Base-by-base conservation (phyloP, 1,284 basidiomycete genomes). In the Lentinus polychrous region DNA sequence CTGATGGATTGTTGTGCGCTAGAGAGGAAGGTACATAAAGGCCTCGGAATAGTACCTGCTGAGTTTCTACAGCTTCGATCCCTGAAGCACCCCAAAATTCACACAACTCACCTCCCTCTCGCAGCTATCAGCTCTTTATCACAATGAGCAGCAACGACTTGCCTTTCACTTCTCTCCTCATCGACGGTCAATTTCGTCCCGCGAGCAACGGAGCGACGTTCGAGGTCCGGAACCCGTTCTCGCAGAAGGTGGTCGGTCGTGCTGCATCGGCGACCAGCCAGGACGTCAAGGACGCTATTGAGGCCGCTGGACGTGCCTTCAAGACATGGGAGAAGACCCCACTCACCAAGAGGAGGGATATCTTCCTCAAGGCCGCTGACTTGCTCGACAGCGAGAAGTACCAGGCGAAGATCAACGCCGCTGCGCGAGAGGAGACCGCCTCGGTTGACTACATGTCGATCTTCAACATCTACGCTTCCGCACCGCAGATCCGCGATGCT, bases 201-300 rank as follows among this genome's bases (percentile, higher is more conserved):
- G 63, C 76, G 1, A 70, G 65, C 53, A 60, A 60, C 17, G 64
- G 59, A 3, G 60, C 62, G 6, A 71, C 69, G 1, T 80, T 75
- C 55, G 66, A 74, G 23, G 70, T 79, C 17, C 57, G 57, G 45
- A 77, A 73, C 50, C 71, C 76, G 1, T 64, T 66, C 49, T 66
- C 71, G 3, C 60, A 65, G 10, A 43, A 62, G 15, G 62, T 74
- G 11, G 72, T 76, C 14, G 71, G 72, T 2, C 62, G 56, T 38
- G 63, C 71, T 5, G 73, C 74, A 0, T 67, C 74, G 2, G 76
- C 75, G 0, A 68, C 73, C 8, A 63, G 60, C 20, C 66, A 67
- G 17, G 76, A 79, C 54, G 75, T 74, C 49, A 63, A 60, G 22
- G 69, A 68, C 1, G 78, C 77, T 6, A 67, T 79, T 32, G 66